A percentile compares a stretch with the other conserved stretches of the same genome.
phyloP scores from a whole-genome alignment of 2,329 filamentous ascomycete genomes.

The Ophiostoma fasciatum region DNA sequence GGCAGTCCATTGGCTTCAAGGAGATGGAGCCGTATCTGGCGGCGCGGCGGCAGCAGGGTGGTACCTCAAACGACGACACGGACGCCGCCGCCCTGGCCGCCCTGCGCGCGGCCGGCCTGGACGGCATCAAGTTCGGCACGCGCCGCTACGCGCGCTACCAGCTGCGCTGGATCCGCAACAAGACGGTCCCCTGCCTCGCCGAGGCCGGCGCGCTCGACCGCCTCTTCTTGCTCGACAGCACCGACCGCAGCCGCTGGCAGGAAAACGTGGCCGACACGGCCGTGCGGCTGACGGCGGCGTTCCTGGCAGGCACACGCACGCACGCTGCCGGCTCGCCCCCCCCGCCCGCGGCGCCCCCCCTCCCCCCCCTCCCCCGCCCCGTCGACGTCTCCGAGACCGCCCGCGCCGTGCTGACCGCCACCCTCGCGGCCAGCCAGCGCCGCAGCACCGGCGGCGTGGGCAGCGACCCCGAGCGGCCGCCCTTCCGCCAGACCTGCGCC shows the following conservation, averaged over 20 bases:
- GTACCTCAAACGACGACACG: not conserved
- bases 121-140: conserved; percentile 68
- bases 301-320: conserved; percentile 33
- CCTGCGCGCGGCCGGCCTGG: conserved; percentile 45
- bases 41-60: conserved; percentile 1
- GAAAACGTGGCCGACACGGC: conserved; percentile 52
- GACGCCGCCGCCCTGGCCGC: not conserved
- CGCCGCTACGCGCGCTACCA: conserved; percentile 80
- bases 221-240: conserved; percentile 72
- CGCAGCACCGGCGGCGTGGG: conserved; percentile 21
- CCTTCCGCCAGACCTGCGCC: conserved; percentile 51
- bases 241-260: conserved; percentile 47
- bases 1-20: conserved; percentile 94
- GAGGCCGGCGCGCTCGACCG: conserved; percentile 37
- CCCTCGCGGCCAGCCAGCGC: conserved; percentile 21
- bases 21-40: conserved; percentile 63
- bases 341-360: no score
- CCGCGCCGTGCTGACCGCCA: conserved; percentile 38
- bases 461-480: conserved; percentile 27
- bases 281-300: conserved; percentile 41
- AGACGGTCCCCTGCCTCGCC: conserved; percentile 55
- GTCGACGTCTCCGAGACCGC: conserved; percentile 32
- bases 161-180: conserved; percentile 72
- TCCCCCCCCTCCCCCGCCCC: conserved; percentile 35
- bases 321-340: no score